Conservation (phyloP, 257 asterid genomes). For the Paraleonurus japonicus region DNA sequence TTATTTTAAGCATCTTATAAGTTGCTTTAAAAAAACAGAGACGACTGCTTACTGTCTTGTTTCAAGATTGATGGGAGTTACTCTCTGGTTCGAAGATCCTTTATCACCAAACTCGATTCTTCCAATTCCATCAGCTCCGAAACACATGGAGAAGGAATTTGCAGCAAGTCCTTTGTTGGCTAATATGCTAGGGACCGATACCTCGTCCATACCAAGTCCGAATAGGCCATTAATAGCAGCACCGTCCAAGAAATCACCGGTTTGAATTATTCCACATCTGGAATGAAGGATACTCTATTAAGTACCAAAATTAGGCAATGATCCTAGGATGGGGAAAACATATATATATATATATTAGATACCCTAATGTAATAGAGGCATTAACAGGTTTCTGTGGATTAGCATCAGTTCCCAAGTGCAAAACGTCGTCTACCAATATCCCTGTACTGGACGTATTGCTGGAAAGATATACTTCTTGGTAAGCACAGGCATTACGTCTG, state of each 20-base stretch:
- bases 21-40: background rate
- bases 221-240: constrained; percentile 95
- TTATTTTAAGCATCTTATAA: too few species aligned
- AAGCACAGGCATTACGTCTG: constrained; percentile 68
- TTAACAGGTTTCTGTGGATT: constrained; percentile 39
- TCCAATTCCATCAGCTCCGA: constrained; percentile 81
- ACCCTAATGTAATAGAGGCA: constrained; percentile 92
- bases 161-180: constrained; percentile 77
- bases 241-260: constrained; percentile 85
- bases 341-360: constrained; percentile 18
- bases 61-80: constrained; percentile 67
- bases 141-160: constrained; percentile 96
- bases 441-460: constrained; percentile 78
- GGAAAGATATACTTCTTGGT: constrained; percentile 75
- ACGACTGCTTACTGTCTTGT: constrained; percentile 55
- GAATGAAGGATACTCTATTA: constrained; percentile 18
- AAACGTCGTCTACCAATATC: constrained; percentile 79
- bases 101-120: constrained; percentile 92
- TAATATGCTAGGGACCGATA: constrained; percentile 81
- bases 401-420: constrained; percentile 60
- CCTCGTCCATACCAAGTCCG: constrained; percentile 78
- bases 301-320: background rate
- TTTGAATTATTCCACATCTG: constrained; percentile 93
- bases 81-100: constrained; percentile 61
- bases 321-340: background rate